Conservation (phyloP, 257 asterid species). For the Nicotiana obtusifolia region DNA sequence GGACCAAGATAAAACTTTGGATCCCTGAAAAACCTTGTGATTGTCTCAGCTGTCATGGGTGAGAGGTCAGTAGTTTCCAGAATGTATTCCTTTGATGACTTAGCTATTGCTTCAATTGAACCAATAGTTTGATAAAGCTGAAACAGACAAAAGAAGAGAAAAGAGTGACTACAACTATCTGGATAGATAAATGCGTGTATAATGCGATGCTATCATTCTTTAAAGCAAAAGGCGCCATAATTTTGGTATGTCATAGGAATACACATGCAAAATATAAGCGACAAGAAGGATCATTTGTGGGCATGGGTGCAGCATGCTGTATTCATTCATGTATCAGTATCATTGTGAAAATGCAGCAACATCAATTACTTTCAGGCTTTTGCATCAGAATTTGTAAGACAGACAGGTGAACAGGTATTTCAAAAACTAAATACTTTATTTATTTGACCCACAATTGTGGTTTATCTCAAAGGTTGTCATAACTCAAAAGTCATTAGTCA, state of each 20-base stretch:
- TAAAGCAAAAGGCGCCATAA: neutral
- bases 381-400: neutral
- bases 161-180: neutral
- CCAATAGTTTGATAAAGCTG: slow-evolving; percentile 94
- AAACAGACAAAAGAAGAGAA: neutral
- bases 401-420: neutral
- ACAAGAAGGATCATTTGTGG: neutral
- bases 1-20: slow-evolving; percentile 72
- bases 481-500: neutral
- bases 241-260: neutral
- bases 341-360: neutral
- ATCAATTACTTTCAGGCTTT: neutral
- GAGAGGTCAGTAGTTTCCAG: slow-evolving; percentile 86
- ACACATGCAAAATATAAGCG: neutral
- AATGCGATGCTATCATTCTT: neutral
- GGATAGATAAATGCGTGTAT: neutral
- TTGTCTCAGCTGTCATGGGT: slow-evolving; percentile 71
- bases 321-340: neutral
- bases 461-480: neutral
- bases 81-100: slow-evolving; percentile 74
- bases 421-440: neutral
- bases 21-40: slow-evolving; percentile 77
- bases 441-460: neutral
- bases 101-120: slow-evolving; percentile 88
- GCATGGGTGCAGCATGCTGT: neutral